Conservation (phyloP, 768 basidiomycete species). For the Suillus alpinus region DNA sequence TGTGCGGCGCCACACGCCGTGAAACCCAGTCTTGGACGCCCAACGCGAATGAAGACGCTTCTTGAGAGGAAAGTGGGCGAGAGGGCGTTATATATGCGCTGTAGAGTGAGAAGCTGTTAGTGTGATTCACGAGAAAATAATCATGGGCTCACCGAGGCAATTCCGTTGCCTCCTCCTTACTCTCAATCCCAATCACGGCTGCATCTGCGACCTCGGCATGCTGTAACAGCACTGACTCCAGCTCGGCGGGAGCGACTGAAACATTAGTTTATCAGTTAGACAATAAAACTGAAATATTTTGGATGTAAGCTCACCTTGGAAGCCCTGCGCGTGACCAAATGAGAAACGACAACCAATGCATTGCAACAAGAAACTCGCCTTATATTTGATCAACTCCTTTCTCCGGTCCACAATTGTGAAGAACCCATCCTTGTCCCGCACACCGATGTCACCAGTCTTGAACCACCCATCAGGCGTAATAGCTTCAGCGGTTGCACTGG, state of each 20-base stretch:
- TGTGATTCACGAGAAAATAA: background rate
- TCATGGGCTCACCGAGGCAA: conserved; percentile 56
- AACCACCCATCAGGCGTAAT: conserved; percentile 80
- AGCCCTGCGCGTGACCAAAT: conserved; percentile 45
- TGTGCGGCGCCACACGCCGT: conserved; percentile 70
- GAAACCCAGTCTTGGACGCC: conserved; percentile 67
- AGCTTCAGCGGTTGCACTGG: conserved; percentile 60
- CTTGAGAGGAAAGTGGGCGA: conserved; percentile 18
- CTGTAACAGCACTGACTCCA: conserved; percentile 72
- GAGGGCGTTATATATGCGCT: conserved; percentile 58
- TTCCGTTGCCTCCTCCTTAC: conserved; percentile 71
- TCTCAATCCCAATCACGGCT: conserved; percentile 77
- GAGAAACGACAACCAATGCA: background rate
- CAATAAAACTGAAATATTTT: background rate
- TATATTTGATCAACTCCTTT: conserved; percentile 79
- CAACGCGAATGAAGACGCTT: conserved; percentile 34
- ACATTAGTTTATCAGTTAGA: background rate
- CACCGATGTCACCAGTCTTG: conserved; percentile 84
- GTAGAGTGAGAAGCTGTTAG: background rate
- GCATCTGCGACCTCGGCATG: conserved; percentile 77
- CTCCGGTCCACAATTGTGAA: conserved; percentile 72
- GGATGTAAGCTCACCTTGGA: conserved; percentile 53
- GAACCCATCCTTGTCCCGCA: conserved; percentile 65
- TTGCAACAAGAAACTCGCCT: conserved; percentile 30
- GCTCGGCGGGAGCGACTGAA: conserved; percentile 81